Conservation (phyloP, 176 grass and related monocot species). For the Coix lacrymajobi region DNA sequence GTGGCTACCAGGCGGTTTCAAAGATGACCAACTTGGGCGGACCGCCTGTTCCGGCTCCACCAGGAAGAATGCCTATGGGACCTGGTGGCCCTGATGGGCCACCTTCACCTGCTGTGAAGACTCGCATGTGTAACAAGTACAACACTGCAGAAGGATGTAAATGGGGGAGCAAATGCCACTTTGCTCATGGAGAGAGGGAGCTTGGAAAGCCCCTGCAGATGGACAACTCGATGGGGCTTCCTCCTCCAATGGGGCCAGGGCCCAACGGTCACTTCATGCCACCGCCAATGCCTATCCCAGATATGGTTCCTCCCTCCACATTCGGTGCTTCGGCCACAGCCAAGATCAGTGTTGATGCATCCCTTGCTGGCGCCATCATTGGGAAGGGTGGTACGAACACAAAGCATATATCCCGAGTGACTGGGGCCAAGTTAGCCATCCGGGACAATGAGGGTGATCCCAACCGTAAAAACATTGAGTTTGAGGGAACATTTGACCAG, state of each 20-base stretch:
- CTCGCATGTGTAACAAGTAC: conserved; percentile 83
- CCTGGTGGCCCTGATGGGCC: conserved; percentile 30
- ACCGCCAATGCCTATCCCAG: conserved; percentile 30
- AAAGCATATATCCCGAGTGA: conserved; percentile 79
- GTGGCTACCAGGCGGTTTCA: conserved; percentile 70
- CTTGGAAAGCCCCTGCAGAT: conserved; percentile 57
- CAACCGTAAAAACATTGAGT: conserved; percentile 80
- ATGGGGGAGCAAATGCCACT: conserved; percentile 88
- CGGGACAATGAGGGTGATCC: conserved; percentile 77
- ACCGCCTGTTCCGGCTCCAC: conserved; percentile 37
- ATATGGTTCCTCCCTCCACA: conserved; percentile 48
- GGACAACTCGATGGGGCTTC: conserved; percentile 38
- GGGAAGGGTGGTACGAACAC: conserved; percentile 89
- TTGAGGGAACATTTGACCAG: conserved; percentile 94
- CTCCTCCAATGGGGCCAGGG: conserved; percentile 50
- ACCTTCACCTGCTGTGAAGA: conserved; percentile 46
- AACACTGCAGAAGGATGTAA: conserved; percentile 94
- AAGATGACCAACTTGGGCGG: conserved; percentile 76
- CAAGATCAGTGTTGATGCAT: conserved; percentile 91
- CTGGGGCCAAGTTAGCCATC: conserved; percentile 84
- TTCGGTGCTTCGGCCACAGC: conserved; percentile 92
- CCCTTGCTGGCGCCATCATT: conserved; percentile 85
- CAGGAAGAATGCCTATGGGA: conserved; percentile 49
- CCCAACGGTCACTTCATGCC: conserved; percentile 32
- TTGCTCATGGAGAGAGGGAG: conserved; percentile 94